Conservation (phyloP, 495 filamentous ascomycete genomes). For the Immersiella caudata region DNA sequence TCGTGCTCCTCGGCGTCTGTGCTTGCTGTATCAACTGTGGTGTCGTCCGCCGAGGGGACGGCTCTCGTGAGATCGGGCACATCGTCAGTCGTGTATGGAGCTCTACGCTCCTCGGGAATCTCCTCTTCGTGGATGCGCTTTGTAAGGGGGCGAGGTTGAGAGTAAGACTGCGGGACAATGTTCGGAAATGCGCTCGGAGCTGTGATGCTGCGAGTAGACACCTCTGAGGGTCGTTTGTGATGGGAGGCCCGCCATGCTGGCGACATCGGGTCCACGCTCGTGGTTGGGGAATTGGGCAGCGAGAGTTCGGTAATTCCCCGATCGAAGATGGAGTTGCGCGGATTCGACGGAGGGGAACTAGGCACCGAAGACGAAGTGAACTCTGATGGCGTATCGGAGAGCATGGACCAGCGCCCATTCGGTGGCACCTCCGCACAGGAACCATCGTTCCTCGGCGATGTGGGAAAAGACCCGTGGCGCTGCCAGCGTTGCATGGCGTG, state of each 20-base stretch:
- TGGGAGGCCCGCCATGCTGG: slow-evolving; percentile 55
- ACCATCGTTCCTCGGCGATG: slow-evolving; percentile 47
- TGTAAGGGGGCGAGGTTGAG: slow-evolving; percentile 23
- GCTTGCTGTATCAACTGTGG: slow-evolving; percentile 22
- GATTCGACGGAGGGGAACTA: slow-evolving; percentile 77
- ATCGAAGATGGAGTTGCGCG: slow-evolving; percentile 79
- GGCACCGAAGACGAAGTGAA: slow-evolving; percentile 70
- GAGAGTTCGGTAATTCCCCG: slow-evolving; percentile 59
- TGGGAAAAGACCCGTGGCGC: slow-evolving; percentile 18
- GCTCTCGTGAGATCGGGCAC: slow-evolving; percentile 16
- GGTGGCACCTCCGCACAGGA: slow-evolving; percentile 54
- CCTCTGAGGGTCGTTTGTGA: slow-evolving; percentile 56
- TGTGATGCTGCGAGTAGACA: slow-evolving; percentile 53
- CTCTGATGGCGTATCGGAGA: slow-evolving; percentile 64
- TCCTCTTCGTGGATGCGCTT: slow-evolving; percentile 18
- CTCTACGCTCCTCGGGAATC: neutral
- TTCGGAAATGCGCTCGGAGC: slow-evolving; percentile 30
- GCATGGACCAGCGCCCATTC: slow-evolving; percentile 65
- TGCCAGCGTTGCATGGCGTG: slow-evolving; percentile 28
- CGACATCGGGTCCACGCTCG: slow-evolving; percentile 62
- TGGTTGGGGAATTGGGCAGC: slow-evolving; percentile 76
- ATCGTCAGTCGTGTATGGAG: slow-evolving; percentile 31
- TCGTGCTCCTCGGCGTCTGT: slow-evolving; percentile 24
- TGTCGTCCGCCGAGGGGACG: slow-evolving; percentile 26
- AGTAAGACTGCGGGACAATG: slow-evolving; percentile 18